Base-by-base conservation (phyloP, 2,329 filamentous ascomycete genomes). In the Talaromyces sp. region DNA sequence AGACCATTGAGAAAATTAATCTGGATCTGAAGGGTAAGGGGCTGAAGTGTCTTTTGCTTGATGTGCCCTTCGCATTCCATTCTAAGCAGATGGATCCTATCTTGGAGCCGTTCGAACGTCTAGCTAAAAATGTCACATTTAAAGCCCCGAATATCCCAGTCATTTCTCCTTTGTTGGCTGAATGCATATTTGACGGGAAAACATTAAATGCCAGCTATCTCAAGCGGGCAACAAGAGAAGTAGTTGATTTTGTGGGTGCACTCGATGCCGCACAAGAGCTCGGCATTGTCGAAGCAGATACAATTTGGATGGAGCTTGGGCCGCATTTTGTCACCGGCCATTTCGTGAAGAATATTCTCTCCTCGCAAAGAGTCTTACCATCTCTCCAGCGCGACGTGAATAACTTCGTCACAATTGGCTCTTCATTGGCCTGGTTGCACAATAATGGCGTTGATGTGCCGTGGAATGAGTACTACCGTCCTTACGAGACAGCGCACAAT, bases 401-500 rank as follows among this genome's bases (percentile, higher is more conserved):
- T 28, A 55, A 55, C 28, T 55, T n/a, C 5, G 6, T 2, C 5
- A 55, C 52, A n/a, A 9, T 55, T 18, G 28, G n/a, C 18, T 18
- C 16, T 18, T 31, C n/a, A n/a, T 28, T 55, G 9, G 36, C 55
- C 28, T 33, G 14, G 16, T 30, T 57, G 55, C 55, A 57, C 36
- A 7, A 10, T n/a, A 10, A n/a, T 7, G 89, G 89, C 51, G 77
- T 89, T 12, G 77, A 81, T 56, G 77, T 91, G 62, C 82, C 89
- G 72, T 92, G 89, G 82, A 83, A 87, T 64, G 89, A 90, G 73
- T 89, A 83, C 68, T 85, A 89, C 73, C 78, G 80, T 62, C 80
- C 85, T 63, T 88, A 86, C 73, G 47, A 64, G 10, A 34, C 56
- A 3, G 60, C 59, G 4, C 64, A 63, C 14, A 18, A 61, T n/a